Evolutionary conservation across 805 yeast genomes (phyloP).

Genomic region (Metschnikowia henanensis): DNA sequence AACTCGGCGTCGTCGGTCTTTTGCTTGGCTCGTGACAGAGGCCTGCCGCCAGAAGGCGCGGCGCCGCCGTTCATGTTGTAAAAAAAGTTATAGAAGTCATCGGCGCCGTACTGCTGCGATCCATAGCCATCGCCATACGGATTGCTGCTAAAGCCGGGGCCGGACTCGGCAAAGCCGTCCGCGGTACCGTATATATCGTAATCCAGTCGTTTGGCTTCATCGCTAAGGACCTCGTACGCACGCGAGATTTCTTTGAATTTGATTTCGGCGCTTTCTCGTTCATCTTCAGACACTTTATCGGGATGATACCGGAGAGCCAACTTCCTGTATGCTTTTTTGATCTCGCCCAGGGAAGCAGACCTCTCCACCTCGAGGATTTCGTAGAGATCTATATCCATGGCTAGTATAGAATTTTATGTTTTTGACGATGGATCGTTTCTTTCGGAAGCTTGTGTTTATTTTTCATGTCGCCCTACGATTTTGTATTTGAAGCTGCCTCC

Average conservation of each 20-base stretch:
- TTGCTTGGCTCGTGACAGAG: slow-evolving; percentile 14
- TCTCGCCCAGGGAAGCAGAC: slow-evolving; percentile 67
- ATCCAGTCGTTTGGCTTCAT: slow-evolving; percentile 57
- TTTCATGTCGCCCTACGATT: neutral
- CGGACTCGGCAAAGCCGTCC: slow-evolving; percentile 24
- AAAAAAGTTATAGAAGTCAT: slow-evolving; percentile 75
- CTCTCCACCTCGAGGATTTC: slow-evolving; percentile 68
- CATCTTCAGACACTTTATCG: slow-evolving; percentile 74
- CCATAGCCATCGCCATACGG: slow-evolving; percentile 40
- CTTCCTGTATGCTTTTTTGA: slow-evolving; percentile 81
- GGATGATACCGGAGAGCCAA: slow-evolving; percentile 87
- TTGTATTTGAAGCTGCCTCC: slow-evolving; percentile 7
- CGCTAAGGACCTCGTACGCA: slow-evolving; percentile 82
- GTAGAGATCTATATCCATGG: slow-evolving; percentile 42
- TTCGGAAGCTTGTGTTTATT: neutral
- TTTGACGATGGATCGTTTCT: neutral
- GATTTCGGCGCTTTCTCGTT: slow-evolving; percentile 68
- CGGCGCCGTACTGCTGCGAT: slow-evolving; percentile 47
- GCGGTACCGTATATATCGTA: slow-evolving; percentile 59
- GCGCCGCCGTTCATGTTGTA: slow-evolving; percentile 39
- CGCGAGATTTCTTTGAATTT: slow-evolving; percentile 80
- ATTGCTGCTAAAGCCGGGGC: slow-evolving; percentile 29
- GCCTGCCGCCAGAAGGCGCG: neutral
- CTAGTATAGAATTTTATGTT: neutral
- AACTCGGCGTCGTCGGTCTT: slow-evolving; percentile 70